Conservation (phyloP, 2,329 filamentous ascomycete species). For the Pseudocercospora eumusae region DNA sequence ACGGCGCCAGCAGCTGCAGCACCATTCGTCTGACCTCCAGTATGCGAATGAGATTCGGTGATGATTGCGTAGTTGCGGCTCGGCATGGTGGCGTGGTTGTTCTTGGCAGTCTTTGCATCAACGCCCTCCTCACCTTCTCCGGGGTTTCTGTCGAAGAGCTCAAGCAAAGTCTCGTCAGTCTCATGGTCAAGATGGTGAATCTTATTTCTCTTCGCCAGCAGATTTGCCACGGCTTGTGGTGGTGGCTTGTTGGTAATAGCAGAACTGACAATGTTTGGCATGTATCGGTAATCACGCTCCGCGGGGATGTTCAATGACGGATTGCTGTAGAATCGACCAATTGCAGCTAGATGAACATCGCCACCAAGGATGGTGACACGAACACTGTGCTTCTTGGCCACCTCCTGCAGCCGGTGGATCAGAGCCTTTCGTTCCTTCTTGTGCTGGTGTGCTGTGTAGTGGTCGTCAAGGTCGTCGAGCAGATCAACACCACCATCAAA, state of each 20-base stretch:
- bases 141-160: conserved; percentile 64
- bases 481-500: conserved; percentile 78
- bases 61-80: conserved; percentile 66
- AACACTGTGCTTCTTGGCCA: conserved; percentile 57
- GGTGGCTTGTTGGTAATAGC: conserved; percentile 70
- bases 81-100: conserved; percentile 84
- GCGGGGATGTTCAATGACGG: conserved; percentile 58
- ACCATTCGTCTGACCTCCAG: conserved; percentile 33
- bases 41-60: conserved; percentile 51
- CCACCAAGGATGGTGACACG: conserved; percentile 65
- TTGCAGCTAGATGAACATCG: conserved; percentile 64
- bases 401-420: conserved; percentile 63
- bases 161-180: conserved; percentile 65
- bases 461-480: conserved; percentile 66
- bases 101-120: conserved; percentile 64
- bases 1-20: conserved; percentile 18
- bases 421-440: conserved; percentile 82
- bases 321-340: conserved; percentile 66
- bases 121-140: conserved; percentile 46
- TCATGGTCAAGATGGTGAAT: conserved; percentile 64
- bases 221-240: conserved; percentile 64
- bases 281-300: conserved; percentile 63
- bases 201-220: conserved; percentile 64
- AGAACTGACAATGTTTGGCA: conserved; percentile 64
- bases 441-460: conserved; percentile 87